phyloP scores from a whole-genome alignment of 805 yeast species.

The Pichia thaimueangensis region DNA sequence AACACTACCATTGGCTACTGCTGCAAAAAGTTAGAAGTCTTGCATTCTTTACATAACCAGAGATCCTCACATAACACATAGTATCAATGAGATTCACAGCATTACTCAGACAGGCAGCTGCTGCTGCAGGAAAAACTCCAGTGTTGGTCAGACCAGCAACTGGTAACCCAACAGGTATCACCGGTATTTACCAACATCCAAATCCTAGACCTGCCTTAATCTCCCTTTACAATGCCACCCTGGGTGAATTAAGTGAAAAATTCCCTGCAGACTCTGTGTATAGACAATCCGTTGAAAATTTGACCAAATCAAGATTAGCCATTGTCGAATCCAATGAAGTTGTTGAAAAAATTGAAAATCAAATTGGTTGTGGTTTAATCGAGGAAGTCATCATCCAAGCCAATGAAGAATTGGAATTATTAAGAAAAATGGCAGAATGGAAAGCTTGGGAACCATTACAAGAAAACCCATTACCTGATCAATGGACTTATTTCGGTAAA shows the following conservation, averaged over 20 bases:
- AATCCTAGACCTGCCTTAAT: conserved; percentile 75
- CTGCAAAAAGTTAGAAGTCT: no score
- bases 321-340: conserved; percentile 60
- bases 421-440: conserved; percentile 60
- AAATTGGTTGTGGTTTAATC: conserved; percentile 76
- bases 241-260: conserved; percentile 47
- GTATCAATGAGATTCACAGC: conserved; percentile 33
- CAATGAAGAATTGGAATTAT: conserved; percentile 66
- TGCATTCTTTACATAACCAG: no score
- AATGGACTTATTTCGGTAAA: conserved; percentile 78
- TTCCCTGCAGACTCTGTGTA: conserved; percentile 73
- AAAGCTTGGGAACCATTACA: conserved; percentile 76
- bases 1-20: background rate
- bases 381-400: conserved; percentile 83
- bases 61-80: background rate
- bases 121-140: conserved; percentile 5
- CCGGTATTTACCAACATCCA: conserved; percentile 76
- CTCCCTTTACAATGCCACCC: conserved; percentile 64
- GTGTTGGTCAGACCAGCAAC: conserved; percentile 49
- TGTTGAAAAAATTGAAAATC: conserved; percentile 57
- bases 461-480: conserved; percentile 74
- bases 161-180: conserved; percentile 75
- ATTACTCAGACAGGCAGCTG: conserved; percentile 35
- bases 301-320: conserved; percentile 62
- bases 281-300: conserved; percentile 63